These are phyloP conservation scores for Termitomyces bulborhizus DNA, from an alignment of 768 basidiomycete genomes.

Conservation along the genomic window DNA sequence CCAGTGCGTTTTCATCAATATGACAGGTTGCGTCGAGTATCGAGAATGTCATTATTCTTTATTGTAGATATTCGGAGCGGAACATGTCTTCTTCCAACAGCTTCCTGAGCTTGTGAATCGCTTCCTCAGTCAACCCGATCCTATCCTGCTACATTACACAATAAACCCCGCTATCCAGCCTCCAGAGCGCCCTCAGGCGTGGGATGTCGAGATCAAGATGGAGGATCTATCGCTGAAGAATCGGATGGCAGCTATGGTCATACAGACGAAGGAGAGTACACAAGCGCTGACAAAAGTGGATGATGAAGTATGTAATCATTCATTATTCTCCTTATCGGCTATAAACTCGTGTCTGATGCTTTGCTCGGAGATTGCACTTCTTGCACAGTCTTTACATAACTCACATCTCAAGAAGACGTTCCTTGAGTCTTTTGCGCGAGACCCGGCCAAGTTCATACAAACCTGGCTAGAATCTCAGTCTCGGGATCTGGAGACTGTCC, in stretches of 20 bases:
- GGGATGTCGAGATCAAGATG: conserved; percentile 84
- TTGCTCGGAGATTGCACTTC: conserved; percentile 60
- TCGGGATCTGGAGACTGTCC: conserved; percentile 79
- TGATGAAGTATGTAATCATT: conserved; percentile 59
- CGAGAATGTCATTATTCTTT: background rate
- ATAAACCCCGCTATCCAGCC: conserved; percentile 57
- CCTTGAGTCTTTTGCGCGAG: conserved; percentile 70
- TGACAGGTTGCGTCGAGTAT: background rate
- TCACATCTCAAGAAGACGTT: conserved; percentile 85
- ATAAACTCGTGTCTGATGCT: background rate
- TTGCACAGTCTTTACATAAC: conserved; percentile 82
- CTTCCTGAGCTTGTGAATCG: conserved; percentile 84
- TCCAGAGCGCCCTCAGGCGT: conserved; percentile 69
- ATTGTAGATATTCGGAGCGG: conserved; percentile 61
- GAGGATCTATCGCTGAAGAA: conserved; percentile 73
- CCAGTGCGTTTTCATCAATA: conserved; percentile 35
- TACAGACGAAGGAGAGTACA: conserved; percentile 63
- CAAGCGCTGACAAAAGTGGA: conserved; percentile 69
- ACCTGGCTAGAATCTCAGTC: conserved; percentile 92
- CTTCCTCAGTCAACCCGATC: conserved; percentile 70
- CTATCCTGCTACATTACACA: conserved; percentile 73
- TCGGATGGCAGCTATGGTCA: conserved; percentile 67
- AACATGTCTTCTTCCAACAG: conserved; percentile 68
- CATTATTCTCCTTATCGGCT: background rate
- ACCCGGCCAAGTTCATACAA: conserved; percentile 79